Conservation (phyloP, 805 yeast genomes). For the Starmerella ratchasimensis region DNA sequence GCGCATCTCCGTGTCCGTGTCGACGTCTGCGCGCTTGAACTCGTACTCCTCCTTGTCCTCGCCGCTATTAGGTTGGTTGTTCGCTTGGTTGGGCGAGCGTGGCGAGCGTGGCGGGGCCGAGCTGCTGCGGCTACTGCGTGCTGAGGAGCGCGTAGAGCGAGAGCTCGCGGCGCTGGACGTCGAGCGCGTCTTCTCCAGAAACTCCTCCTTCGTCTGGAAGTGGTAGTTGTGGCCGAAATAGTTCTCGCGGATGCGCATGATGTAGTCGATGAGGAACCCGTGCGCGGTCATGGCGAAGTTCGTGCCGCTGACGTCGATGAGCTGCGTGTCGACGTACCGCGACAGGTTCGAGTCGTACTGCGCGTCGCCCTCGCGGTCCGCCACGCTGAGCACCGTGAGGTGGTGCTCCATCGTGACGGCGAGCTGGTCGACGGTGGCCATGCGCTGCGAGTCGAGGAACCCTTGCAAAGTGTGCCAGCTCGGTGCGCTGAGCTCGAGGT, state of each 20-base stretch:
- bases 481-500: constrained; percentile 60
- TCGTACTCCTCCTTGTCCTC: constrained; percentile 2
- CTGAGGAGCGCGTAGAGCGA: not conserved
- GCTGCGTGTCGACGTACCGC: constrained; percentile 39
- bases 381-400: constrained; percentile 28
- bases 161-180: not conserved
- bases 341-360: constrained; percentile 30
- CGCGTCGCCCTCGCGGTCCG: constrained; percentile 30
- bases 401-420: constrained; percentile 53
- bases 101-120: too few species aligned
- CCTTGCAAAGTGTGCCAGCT: constrained; percentile 81
- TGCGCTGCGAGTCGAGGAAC: constrained; percentile 45
- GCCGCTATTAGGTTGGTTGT: too few species aligned
- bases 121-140: not conserved
- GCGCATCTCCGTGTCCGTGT: constrained; percentile 60
- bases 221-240: constrained; percentile 80
- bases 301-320: constrained; percentile 51
- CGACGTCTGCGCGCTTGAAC: constrained; percentile 37
- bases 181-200: constrained; percentile 18
- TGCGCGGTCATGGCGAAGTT: constrained; percentile 56
- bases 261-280: constrained; percentile 65
- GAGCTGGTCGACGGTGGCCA: constrained; percentile 59
- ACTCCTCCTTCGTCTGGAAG: constrained; percentile 79
- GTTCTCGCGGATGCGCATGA: constrained; percentile 67
- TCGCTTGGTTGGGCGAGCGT: too few species aligned